Evolutionary conservation across 106 monocot species (phyloP).

Genomic region (Gastrodia elata): DNA sequence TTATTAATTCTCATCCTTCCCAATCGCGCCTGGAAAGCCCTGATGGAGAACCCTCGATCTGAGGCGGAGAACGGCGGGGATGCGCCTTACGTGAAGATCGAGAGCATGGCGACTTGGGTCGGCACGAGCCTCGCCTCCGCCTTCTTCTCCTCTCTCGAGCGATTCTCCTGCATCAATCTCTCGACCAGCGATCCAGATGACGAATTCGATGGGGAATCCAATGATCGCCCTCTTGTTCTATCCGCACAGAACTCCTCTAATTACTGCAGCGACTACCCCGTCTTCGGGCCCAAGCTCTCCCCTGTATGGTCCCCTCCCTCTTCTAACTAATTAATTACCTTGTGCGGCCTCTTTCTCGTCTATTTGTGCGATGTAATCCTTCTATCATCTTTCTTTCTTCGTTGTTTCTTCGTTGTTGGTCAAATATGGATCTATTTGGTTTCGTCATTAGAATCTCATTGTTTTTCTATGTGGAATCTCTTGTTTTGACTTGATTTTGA

Average conservation of each 20-base stretch:
- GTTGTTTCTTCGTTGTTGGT: background rate
- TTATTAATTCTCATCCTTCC: too few relatives aligned
- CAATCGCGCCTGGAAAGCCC: background rate
- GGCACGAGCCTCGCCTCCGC: constrained; percentile 1
- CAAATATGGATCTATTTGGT: background rate
- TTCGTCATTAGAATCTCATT: background rate
- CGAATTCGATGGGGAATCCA: constrained; percentile 2
- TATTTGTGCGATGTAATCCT: background rate
- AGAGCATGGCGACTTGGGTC: constrained; percentile 7
- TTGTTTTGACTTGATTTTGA: background rate
- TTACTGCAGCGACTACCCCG: background rate
- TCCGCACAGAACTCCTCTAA: constrained; percentile 1
- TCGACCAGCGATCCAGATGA: constrained; percentile 6
- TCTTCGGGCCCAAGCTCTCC: background rate
- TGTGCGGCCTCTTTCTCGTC: background rate
- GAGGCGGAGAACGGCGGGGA: background rate
- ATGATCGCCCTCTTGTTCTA: background rate
- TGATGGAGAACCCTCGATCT: background rate
- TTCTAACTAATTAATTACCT: background rate
- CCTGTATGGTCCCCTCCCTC: background rate
- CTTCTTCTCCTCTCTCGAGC: constrained; percentile 9
- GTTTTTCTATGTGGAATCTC: background rate
- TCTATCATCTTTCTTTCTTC: background rate
- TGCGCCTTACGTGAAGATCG: background rate
- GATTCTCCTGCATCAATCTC: constrained; percentile 9